phyloP scores from a whole-genome alignment of 2,329 filamentous ascomycete species.

The Pestalotiopsis sp. region DNA sequence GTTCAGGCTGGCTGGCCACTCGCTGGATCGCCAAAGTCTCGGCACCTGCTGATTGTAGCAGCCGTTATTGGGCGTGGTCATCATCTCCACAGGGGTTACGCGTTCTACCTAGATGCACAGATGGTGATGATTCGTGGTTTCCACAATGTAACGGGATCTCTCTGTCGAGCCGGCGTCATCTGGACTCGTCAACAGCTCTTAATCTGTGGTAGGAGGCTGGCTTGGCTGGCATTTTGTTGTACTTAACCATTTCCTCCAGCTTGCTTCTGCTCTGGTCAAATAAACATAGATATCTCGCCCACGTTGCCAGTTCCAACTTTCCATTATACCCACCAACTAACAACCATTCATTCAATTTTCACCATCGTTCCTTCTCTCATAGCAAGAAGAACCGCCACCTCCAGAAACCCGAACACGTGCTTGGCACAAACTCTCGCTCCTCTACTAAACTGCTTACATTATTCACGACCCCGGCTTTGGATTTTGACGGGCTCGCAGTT shows the following conservation, averaged over 20 bases:
- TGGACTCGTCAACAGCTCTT: not conserved
- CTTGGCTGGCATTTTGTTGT: not conserved
- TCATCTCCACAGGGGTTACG: not conserved
- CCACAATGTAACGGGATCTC: not conserved
- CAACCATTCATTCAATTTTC: not conserved
- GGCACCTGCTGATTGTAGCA: constrained; percentile 10
- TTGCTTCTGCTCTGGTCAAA: not conserved
- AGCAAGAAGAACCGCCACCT: not conserved
- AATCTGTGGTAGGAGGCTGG: not conserved
- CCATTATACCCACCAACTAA: not conserved
- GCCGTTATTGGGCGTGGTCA: not conserved
- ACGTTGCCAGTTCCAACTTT: not conserved
- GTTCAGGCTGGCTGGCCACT: not conserved
- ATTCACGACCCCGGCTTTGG: not conserved
- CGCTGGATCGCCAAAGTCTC: not conserved
- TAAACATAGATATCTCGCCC: not conserved
- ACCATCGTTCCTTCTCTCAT: not conserved
- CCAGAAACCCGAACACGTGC: not conserved
- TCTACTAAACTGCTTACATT: not conserved
- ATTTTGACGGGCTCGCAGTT: not conserved
- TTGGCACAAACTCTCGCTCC: not conserved
- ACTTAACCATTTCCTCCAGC: not conserved
- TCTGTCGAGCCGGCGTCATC: not conserved
- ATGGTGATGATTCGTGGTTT: not conserved
- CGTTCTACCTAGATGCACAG: not conserved